These are phyloP conservation scores for Exobasidium rhododendri DNA, from an alignment of 1,284 basidiomycete genomes.

Conservation along the genomic window DNA sequence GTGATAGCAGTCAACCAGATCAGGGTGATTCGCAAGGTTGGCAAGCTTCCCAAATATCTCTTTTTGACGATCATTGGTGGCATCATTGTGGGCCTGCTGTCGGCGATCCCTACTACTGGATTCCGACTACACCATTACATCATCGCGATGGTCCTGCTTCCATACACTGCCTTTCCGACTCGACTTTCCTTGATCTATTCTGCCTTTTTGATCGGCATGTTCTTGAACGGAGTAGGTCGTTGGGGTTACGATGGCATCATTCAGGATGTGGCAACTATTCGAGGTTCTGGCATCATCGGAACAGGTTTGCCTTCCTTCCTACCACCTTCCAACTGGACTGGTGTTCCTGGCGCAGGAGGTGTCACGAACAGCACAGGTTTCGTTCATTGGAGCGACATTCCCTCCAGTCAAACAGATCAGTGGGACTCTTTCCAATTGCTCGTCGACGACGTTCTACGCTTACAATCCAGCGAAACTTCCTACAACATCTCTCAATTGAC, in stretches of 20 bases:
- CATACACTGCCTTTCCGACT: constrained; percentile 76
- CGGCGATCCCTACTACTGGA: constrained; percentile 64
- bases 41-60: constrained; percentile 71
- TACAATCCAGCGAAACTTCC: constrained; percentile 63
- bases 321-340: constrained; percentile 58
- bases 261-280: constrained; percentile 72
- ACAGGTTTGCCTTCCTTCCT: constrained; percentile 69
- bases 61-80: constrained; percentile 61
- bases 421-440: constrained; percentile 77
- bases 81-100: constrained; percentile 66
- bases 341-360: not conserved
- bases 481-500: constrained; percentile 27
- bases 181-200: constrained; percentile 58
- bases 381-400: constrained; percentile 66
- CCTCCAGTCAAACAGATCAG: constrained; percentile 49
- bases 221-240: constrained; percentile 57
- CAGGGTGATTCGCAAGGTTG: constrained; percentile 76
- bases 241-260: constrained; percentile 70
- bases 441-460: constrained; percentile 79
- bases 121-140: constrained; percentile 61
- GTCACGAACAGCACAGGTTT: constrained; percentile 16
- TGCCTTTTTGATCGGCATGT: constrained; percentile 76
- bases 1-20: constrained; percentile 59
- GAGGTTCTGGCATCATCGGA: constrained; percentile 69
- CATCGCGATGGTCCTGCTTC: constrained; percentile 70